Evolutionary conservation across 2,329 filamentous ascomycete species (phyloP).

Genomic region (Rhynchosporium graminicola): DNA sequence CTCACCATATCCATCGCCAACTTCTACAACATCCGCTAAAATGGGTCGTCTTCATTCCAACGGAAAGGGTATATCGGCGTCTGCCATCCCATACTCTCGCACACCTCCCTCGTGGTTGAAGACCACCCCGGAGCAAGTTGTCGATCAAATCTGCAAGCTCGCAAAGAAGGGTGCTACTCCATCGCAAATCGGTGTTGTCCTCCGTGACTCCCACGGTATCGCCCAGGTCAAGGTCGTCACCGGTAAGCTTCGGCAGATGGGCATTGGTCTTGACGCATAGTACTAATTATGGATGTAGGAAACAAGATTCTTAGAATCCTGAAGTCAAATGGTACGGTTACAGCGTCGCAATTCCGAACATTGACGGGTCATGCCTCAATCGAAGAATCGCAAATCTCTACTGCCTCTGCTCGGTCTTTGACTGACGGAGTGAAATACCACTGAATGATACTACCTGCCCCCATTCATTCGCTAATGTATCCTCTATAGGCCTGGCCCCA

Average conservation of each 20-base stretch:
- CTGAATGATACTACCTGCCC: slow-evolving; percentile 68
- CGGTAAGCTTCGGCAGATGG: slow-evolving; percentile 58
- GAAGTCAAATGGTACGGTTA: slow-evolving; percentile 88
- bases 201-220: slow-evolving; percentile 97
- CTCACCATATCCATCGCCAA: slow-evolving; percentile 34
- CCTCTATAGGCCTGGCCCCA: slow-evolving; percentile 85
- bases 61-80: slow-evolving; percentile 98
- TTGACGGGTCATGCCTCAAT: slow-evolving; percentile 41
- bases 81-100: slow-evolving; percentile 95
- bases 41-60: slow-evolving; percentile 99
- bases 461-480: slow-evolving; percentile 90
- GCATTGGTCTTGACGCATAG: slow-evolving; percentile 17
- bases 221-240: slow-evolving; percentile 97
- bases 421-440: slow-evolving; percentile 77
- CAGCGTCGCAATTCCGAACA: slow-evolving; percentile 29
- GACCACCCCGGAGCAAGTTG: slow-evolving; percentile 97
- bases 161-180: slow-evolving; percentile 98
- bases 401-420: slow-evolving; percentile 87
- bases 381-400: slow-evolving; percentile 34
- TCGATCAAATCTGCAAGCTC: slow-evolving; percentile 99
- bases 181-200: slow-evolving; percentile 98
- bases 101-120: slow-evolving; percentile 93
- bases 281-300: slow-evolving; percentile 57
- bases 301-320: slow-evolving; percentile 99
- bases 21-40: slow-evolving; percentile 47